Percentiles rank a stretch among this genome's conserved stretches.
Evolutionary conservation across 2,329 filamentous ascomycete genomes (phyloP).

Genomic region (Fusarium anthophilum): DNA sequence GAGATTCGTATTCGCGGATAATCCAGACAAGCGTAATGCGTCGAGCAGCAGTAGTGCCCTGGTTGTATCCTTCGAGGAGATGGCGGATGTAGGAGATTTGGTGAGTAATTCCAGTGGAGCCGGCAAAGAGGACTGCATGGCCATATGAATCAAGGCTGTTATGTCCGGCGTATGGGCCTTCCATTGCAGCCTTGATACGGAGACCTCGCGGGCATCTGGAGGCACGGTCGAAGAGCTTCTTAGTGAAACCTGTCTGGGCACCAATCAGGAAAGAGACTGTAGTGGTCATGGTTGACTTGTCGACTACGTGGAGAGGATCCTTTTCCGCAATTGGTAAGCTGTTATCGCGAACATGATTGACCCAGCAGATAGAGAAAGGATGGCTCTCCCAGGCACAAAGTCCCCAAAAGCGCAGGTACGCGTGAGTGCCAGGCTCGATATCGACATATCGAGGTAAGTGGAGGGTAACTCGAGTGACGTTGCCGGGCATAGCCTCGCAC

Average conservation of each 20-base stretch:
- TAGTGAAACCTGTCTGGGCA: constrained; percentile 88
- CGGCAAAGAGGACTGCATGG: constrained; percentile 88
- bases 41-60: constrained; percentile 80
- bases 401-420: constrained; percentile 76
- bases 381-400: constrained; percentile 77
- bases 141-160: constrained; percentile 92
- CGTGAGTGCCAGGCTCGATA: constrained; percentile 76
- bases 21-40: constrained; percentile 90
- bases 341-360: constrained; percentile 61
- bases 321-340: constrained; percentile 54
- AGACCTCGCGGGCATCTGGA: constrained; percentile 63
- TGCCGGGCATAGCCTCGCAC: constrained; percentile 74
- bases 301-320: constrained; percentile 50
- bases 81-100: constrained; percentile 89
- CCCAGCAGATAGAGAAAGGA: constrained; percentile 83
- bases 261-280: constrained; percentile 85
- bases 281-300: constrained; percentile 57
- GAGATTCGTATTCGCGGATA: constrained; percentile 85
- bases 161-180: constrained; percentile 88
- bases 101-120: constrained; percentile 94
- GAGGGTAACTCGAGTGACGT: constrained; percentile 75
- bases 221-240: constrained; percentile 79
- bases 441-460: constrained; percentile 72
- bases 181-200: constrained; percentile 76
- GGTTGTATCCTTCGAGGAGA: constrained; percentile 73